Evolutionary conservation across 805 yeast species (phyloP), one percentile per base, ranked within the genome.

Genomic region (Nakazawaea holstii): DNA sequence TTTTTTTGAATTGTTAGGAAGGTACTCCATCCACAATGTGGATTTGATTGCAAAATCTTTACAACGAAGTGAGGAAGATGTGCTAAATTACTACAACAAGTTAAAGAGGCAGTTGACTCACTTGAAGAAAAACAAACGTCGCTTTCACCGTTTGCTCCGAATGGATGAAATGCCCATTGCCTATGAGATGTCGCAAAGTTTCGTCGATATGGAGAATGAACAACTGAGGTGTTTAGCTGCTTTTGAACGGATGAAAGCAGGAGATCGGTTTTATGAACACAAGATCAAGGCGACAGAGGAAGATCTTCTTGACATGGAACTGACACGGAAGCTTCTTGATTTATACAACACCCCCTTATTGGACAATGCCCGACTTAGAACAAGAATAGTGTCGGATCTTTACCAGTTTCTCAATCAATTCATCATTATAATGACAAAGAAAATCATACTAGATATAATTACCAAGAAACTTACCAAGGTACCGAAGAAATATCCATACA

Each of bases 81-180:
- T 81, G 6, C 42, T 63, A 42, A 59, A 54, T n/a, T 79, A 77
- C 53, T 77, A 77, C 54, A 54, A 67, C 7, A 41, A 68, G 6
- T 57, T 80, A 10, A 57, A 64, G 39, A 36, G 35, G 1, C 68
- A 61, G 10, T 52, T 71, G 14, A 41, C 53, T 20, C 43, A 46
- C 15, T 48, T 49, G 27, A 72, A 72, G 49, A 47, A 43, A 32
- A 53, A 45, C 36, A 44, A 39, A 32, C 54, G 53, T 26, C 36
- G 40, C 1, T 53, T 17, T 52, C 31, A 49, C 52, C 20, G 45
- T 54, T 54, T 74, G 29, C 48, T 69, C 2, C 54, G 60, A 11
- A 74, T 76, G 55, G 60, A 63, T 28, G 74, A 76, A 10, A 60
- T 80, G 8, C 85, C 86, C 1, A 66, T 68, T 3, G 76, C 82